Evolutionary conservation across 2,329 filamentous ascomycete genomes (phyloP).

Genomic region (Sporothrix variecibatus): DNA sequence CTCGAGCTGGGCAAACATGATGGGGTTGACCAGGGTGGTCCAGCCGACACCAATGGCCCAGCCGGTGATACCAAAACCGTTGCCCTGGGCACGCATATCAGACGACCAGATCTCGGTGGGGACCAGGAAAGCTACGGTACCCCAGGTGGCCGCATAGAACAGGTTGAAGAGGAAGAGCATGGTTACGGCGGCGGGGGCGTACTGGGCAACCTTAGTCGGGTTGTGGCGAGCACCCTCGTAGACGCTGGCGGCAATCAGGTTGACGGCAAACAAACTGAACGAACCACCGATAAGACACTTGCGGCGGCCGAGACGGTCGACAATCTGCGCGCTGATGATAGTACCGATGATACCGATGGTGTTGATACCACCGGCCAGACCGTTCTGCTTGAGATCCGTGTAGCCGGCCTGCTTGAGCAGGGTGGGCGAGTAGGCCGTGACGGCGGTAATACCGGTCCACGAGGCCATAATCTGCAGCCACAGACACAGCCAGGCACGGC

Average conservation of each 20-base stretch:
- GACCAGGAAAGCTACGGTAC: conserved; percentile 51
- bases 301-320: conserved; percentile 51
- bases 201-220: conserved; percentile 40
- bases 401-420: conserved; percentile 41
- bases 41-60: conserved; percentile 61
- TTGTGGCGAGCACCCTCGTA: conserved; percentile 45
- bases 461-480: conserved; percentile 47
- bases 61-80: conserved; percentile 59
- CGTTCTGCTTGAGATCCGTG: conserved; percentile 45
- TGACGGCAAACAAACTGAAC: conserved; percentile 42
- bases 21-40: conserved; percentile 54
- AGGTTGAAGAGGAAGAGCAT: conserved; percentile 55
- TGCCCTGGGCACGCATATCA: conserved; percentile 59
- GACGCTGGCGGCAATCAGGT: conserved; percentile 44
- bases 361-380: conserved; percentile 53
- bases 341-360: conserved; percentile 55
- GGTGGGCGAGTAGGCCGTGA: conserved; percentile 43
- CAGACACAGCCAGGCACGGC: conserved; percentile 45
- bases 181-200: conserved; percentile 48
- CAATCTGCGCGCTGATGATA: conserved; percentile 52
- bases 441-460: conserved; percentile 48
- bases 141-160: conserved; percentile 54
- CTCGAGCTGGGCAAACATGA: conserved; percentile 52
- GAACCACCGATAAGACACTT: conserved; percentile 45
- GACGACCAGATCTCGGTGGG: conserved; percentile 60